Evolutionary conservation across 805 yeast genomes (phyloP).

Genomic region (Wickerhamomyces xylosicus): DNA sequence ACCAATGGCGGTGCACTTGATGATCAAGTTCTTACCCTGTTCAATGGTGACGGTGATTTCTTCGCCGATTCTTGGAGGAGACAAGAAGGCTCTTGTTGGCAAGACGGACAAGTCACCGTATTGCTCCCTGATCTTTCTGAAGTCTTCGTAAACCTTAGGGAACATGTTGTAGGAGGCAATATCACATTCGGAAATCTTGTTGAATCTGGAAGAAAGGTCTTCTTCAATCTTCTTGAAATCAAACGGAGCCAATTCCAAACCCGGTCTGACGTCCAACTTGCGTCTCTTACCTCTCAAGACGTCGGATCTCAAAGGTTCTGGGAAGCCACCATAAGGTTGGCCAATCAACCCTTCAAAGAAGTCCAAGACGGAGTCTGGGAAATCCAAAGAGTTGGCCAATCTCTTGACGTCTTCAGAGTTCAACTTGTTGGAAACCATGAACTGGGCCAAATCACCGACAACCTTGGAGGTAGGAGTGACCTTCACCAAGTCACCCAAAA

Average conservation of each 20-base stretch:
- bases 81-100: constrained; percentile 86
- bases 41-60: constrained; percentile 86
- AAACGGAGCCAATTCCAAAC: constrained; percentile 78
- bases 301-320: constrained; percentile 94
- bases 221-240: constrained; percentile 63
- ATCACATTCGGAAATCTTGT: constrained; percentile 73
- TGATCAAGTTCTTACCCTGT: constrained; percentile 87
- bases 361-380: constrained; percentile 97
- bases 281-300: constrained; percentile 87
- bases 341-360: constrained; percentile 99
- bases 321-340: constrained; percentile 99
- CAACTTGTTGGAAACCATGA: constrained; percentile 94
- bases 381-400: constrained; percentile 84
- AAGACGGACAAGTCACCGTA: constrained; percentile 91
- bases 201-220: constrained; percentile 71
- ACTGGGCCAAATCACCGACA: constrained; percentile 99
- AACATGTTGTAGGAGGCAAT: constrained; percentile 96
- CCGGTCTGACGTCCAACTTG: constrained; percentile 85
- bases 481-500: constrained; percentile 94
- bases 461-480: constrained; percentile 99
- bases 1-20: constrained; percentile 88
- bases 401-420: constrained; percentile 75
- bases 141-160: constrained; percentile 93
- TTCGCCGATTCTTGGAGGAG: constrained; percentile 81
- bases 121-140: constrained; percentile 58